Percentiles rank a stretch among this genome's conserved stretches.
Conservation (phyloP, 2,329 filamentous ascomycete genomes). For the Colletotrichum godetiae region DNA sequence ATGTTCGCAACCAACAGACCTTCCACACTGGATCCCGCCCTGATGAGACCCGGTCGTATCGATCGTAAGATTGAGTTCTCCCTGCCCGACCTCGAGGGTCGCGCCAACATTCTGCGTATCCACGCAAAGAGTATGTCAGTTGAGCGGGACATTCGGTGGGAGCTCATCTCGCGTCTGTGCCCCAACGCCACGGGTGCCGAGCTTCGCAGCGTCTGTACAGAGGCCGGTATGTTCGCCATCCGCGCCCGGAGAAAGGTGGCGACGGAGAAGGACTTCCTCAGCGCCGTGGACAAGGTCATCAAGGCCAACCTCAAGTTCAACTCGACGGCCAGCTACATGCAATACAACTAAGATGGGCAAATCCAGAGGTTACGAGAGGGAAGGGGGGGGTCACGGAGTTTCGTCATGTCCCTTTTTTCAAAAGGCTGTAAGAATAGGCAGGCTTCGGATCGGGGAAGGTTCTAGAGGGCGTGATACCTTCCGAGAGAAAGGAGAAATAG, state of each 20-base stretch:
- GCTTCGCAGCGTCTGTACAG: constrained; percentile 94
- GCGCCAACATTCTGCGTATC: constrained; percentile 97
- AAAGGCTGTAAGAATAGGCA: constrained; percentile 41
- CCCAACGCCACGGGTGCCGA: constrained; percentile 98
- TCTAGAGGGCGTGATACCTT: constrained; percentile 34
- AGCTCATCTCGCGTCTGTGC: constrained; percentile 95
- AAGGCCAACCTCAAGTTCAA: constrained; percentile 99
- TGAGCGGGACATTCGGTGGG: constrained; percentile 98
- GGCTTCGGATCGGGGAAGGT: constrained; percentile 32
- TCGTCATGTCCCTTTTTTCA: constrained; percentile 28
- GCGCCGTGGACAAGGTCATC: constrained; percentile 99
- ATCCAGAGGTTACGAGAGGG: not conserved
- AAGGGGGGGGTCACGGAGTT: constrained; percentile 19
- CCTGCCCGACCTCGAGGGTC: constrained; percentile 94
- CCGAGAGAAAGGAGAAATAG: constrained; percentile 34
- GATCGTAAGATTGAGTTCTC: constrained; percentile 99
- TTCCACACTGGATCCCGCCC: constrained; percentile 93
- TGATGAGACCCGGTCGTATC: constrained; percentile 97
- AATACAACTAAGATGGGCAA: constrained; percentile 83
- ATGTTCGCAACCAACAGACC: constrained; percentile 99
- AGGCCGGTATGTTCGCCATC: constrained; percentile 99
- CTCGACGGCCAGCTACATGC: constrained; percentile 97
- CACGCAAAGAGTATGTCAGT: constrained; percentile 99
- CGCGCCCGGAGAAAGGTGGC: constrained; percentile 95
- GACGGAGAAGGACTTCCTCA: constrained; percentile 98